phyloP scores from a whole-genome alignment of 257 asterid species.

The Cynanchum wilfordii region DNA sequence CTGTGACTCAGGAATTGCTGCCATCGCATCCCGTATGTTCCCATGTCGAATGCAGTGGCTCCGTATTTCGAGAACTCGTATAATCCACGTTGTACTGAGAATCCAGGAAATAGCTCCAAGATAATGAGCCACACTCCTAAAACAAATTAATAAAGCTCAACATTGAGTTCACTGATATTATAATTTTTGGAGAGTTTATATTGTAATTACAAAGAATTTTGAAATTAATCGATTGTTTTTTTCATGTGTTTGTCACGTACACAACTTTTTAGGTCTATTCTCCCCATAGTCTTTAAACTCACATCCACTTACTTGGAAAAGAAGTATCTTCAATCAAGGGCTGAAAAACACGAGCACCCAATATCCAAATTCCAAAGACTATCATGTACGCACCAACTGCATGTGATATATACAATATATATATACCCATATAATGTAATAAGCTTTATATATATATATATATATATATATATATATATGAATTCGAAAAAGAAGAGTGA shows the following conservation, averaged over 20 bases:
- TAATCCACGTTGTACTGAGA: slow-evolving; percentile 33
- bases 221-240: no score
- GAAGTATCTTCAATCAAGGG: slow-evolving; percentile 25
- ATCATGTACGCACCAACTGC: slow-evolving; percentile 30
- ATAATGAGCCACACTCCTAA: slow-evolving; percentile 29
- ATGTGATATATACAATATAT: neutral
- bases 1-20: slow-evolving; percentile 25
- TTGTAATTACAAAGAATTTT: no score
- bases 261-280: no score
- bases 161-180: neutral
- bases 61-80: slow-evolving; percentile 25
- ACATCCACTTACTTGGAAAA: slow-evolving; percentile 32
- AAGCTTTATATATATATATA: neutral
- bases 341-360: slow-evolving; percentile 23
- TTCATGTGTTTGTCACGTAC: no score
- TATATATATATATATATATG: no score
- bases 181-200: no score
- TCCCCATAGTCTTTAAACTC: no score
- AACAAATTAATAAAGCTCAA: neutral
- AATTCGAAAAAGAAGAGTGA: no score
- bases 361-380: slow-evolving; percentile 33
- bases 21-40: slow-evolving; percentile 38
- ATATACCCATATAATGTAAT: neutral
- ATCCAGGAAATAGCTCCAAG: slow-evolving; percentile 36
- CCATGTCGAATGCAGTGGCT: slow-evolving; percentile 7